These are phyloP conservation scores for Trichoderma orchidacearum DNA, from an alignment of 495 filamentous ascomycete species.

Conservation along the genomic window DNA sequence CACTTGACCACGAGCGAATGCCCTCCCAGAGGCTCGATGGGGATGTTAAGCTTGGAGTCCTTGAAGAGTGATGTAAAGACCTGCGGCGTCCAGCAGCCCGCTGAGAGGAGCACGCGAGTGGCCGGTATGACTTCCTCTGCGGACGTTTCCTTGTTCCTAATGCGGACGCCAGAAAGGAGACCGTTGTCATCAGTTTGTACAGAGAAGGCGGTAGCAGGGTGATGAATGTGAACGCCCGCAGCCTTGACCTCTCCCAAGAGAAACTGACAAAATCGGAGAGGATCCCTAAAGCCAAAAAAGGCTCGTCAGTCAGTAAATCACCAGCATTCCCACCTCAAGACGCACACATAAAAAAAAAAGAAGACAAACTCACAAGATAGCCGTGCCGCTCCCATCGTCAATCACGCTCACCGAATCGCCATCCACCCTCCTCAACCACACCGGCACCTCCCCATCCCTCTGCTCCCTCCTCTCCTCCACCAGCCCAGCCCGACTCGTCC, in stretches of 20 bases:
- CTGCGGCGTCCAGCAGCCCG: slow-evolving; percentile 54
- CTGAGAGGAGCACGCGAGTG: slow-evolving; percentile 46
- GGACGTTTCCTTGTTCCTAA: slow-evolving; percentile 29
- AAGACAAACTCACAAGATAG: slow-evolving; percentile 42
- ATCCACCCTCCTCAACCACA: slow-evolving; percentile 44
- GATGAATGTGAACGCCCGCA: slow-evolving; percentile 52
- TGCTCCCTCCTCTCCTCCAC: slow-evolving; percentile 26
- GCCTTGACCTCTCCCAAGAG: slow-evolving; percentile 41
- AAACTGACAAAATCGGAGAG: slow-evolving; percentile 46
- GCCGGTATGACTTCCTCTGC: slow-evolving; percentile 41
- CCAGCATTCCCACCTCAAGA: too few relatives aligned
- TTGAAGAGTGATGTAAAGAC: slow-evolving; percentile 55
- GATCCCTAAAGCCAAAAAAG: slow-evolving; percentile 32
- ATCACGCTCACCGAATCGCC: slow-evolving; percentile 47
- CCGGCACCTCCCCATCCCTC: slow-evolving; percentile 17
- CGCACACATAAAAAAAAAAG: background rate
- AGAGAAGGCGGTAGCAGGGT: slow-evolving; percentile 43
- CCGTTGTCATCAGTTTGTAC: slow-evolving; percentile 32
- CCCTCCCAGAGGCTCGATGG: slow-evolving; percentile 51
- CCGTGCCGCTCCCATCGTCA: slow-evolving; percentile 45
- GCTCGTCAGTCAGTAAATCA: background rate
- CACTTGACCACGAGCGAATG: slow-evolving; percentile 56
- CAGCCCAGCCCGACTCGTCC: slow-evolving; percentile 47
- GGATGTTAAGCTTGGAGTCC: slow-evolving; percentile 28
- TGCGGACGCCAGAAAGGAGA: slow-evolving; percentile 31